Conservation (phyloP, 1,139 yeast species). For the Taphrina deformans region DNA sequence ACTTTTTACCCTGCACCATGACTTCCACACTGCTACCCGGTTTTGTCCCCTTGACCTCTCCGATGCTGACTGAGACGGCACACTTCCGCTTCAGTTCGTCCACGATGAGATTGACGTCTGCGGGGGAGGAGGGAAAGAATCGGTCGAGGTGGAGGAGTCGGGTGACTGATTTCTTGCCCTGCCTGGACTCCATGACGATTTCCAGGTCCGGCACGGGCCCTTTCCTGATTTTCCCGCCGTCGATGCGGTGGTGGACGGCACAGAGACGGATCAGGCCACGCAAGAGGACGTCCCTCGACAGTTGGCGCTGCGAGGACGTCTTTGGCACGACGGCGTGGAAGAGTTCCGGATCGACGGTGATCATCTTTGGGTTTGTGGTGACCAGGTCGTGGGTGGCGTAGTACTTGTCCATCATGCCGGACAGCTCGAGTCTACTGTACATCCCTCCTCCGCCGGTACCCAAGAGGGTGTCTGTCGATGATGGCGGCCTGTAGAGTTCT, state of each 20-base stretch:
- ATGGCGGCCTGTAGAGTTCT: slow-evolving; percentile 2
- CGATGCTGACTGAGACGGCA: slow-evolving; percentile 18
- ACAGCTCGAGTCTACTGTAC: background rate
- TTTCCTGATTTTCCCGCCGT: background rate
- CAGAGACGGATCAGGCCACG: background rate
- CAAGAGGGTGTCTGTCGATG: background rate
- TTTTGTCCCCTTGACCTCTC: slow-evolving; percentile 9
- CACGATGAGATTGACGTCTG: background rate
- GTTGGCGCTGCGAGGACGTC: background rate
- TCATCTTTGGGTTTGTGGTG: slow-evolving; percentile 1
- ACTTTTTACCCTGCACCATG: slow-evolving; percentile 16
- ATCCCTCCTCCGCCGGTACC: background rate
- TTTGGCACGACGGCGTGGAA: background rate
- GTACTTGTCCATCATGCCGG: background rate
- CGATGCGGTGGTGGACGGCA: background rate
- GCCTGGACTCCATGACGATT: background rate
- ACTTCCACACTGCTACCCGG: slow-evolving; percentile 13
- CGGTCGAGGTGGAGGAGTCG: slow-evolving; percentile 5
- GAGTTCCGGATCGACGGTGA: slow-evolving; percentile 10
- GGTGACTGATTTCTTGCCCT: slow-evolving; percentile 5
- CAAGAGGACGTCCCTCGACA: slow-evolving; percentile 6
- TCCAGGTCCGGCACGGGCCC: slow-evolving; percentile 14
- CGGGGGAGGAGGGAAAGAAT: background rate
- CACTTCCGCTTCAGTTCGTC: slow-evolving; percentile 9
- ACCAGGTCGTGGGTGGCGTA: background rate